Percentiles rank a stretch among this genome's conserved stretches.
Conservation (phyloP, 1,139 yeast genomes). For the Protomyces lactucae-debilis region DNA sequence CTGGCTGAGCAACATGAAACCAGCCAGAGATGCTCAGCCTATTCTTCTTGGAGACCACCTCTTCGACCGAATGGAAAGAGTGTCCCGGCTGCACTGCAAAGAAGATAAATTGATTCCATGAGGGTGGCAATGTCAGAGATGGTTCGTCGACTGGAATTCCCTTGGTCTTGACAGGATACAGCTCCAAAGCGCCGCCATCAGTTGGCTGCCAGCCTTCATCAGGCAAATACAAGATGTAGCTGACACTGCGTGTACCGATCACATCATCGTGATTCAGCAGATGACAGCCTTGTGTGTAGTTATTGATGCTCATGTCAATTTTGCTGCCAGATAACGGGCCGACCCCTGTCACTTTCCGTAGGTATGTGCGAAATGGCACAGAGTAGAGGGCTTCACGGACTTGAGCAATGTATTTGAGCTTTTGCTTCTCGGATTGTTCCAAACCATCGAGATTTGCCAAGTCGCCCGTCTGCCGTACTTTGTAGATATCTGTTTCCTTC, state of each 20-base stretch:
- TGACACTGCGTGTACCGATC: conserved; percentile 88
- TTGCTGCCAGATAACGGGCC: conserved; percentile 85
- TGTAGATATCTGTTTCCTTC: conserved; percentile 95
- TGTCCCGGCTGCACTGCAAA: conserved; percentile 95
- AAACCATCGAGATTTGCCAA: conserved; percentile 87
- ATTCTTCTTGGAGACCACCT: conserved; percentile 83
- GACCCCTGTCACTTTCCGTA: conserved; percentile 79
- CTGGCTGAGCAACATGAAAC: conserved; percentile 95
- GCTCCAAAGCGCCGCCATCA: conserved; percentile 87
- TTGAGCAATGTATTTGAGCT: conserved; percentile 68
- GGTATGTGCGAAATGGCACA: conserved; percentile 69
- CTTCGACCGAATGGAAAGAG: conserved; percentile 97
- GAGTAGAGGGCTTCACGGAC: conserved; percentile 84
- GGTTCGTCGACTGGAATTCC: conserved; percentile 85
- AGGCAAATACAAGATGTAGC: conserved; percentile 86
- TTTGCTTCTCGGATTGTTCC: conserved; percentile 64
- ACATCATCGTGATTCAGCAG: conserved; percentile 94
- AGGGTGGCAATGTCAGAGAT: conserved; percentile 69
- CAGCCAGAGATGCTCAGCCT: conserved; percentile 94
- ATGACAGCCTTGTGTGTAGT: conserved; percentile 91
- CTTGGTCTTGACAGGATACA: conserved; percentile 80
- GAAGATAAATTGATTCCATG: conserved; percentile 92
- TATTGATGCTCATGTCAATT: conserved; percentile 88
- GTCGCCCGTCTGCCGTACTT: conserved; percentile 89
- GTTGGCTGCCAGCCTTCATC: conserved; percentile 77